Conservation (phyloP, 78 protist genomes). For the Isochrysis galbana region DNA sequence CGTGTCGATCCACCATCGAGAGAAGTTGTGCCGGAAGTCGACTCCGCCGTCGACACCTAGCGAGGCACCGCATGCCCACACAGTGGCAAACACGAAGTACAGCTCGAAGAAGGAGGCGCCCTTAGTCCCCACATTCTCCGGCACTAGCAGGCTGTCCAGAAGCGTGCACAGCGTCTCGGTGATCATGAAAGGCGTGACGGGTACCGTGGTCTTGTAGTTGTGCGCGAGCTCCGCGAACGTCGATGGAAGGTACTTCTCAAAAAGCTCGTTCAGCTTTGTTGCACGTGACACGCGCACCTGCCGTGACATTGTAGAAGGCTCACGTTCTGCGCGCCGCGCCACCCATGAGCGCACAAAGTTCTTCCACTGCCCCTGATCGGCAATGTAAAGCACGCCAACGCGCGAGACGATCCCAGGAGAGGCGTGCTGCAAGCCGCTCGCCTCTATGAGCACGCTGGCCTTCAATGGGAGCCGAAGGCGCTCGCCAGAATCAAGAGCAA, state of each 20-base stretch:
- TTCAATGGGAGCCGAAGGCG: slow-evolving; percentile 66
- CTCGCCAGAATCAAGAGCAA: slow-evolving; percentile 82
- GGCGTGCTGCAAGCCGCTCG: slow-evolving; percentile 59
- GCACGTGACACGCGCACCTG: neutral
- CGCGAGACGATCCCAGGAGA: slow-evolving; percentile 86
- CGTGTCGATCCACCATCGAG: slow-evolving; percentile 57
- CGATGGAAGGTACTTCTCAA: slow-evolving; percentile 45
- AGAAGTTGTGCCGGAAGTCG: slow-evolving; percentile 52
- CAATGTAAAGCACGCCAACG: slow-evolving; percentile 47
- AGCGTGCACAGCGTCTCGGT: slow-evolving; percentile 63
- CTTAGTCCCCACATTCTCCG: slow-evolving; percentile 51
- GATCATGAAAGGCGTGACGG: slow-evolving; percentile 50
- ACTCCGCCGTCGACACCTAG: neutral
- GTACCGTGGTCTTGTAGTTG: slow-evolving; percentile 43
- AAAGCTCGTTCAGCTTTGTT: slow-evolving; percentile 42
- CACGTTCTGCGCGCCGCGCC: neutral
- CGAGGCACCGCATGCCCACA: slow-evolving; percentile 66
- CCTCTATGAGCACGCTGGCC: slow-evolving; percentile 80
- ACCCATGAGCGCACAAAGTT: neutral
- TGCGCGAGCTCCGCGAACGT: slow-evolving; percentile 26
- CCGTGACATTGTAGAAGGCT: neutral
- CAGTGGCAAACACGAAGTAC: slow-evolving; percentile 56
- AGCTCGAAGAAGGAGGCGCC: neutral
- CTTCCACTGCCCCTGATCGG: neutral
- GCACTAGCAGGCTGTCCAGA: slow-evolving; percentile 58